A percentile compares a stretch with the other conserved stretches of the same genome.
Conservation (phyloP, 305 asterid species). For the Caryopteris hybrid region DNA sequence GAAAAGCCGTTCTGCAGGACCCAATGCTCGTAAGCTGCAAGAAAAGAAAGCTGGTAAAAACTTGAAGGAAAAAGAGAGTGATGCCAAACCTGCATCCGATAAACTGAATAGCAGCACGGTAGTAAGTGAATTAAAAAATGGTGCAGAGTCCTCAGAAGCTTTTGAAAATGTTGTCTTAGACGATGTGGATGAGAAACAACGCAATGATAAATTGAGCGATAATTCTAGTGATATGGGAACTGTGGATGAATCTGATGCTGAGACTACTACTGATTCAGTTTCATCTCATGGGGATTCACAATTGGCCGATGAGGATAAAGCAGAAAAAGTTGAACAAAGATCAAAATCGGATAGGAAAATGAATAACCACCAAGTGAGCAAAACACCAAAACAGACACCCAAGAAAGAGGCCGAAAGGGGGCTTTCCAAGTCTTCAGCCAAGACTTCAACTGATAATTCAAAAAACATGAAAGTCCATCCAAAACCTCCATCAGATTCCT, state of each 20-base stretch:
- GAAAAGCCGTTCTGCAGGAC: conserved; percentile 36
- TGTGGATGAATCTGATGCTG: conserved; percentile 72
- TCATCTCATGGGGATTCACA: conserved; percentile 67
- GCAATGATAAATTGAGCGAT: conserved; percentile 32
- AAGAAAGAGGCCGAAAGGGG: conserved; percentile 37
- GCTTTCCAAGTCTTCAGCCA: conserved; percentile 28
- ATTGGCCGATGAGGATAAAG: conserved; percentile 55
- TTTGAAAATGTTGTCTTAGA: conserved; percentile 46
- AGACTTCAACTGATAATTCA: conserved; percentile 36
- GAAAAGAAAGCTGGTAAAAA: conserved; percentile 44
- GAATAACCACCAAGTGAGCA: conserved; percentile 19
- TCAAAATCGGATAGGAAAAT: conserved; percentile 37
- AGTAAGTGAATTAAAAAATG: conserved; percentile 43
- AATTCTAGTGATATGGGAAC: conserved; percentile 55
- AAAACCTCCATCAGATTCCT: conserved; percentile 49
- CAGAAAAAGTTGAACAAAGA: conserved; percentile 41
- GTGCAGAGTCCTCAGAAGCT: conserved; percentile 49
- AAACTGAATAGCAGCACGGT: conserved; percentile 26
- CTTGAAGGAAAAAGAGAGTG: conserved; percentile 46
- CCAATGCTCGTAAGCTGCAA: conserved; percentile 47
- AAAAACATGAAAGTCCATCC: conserved; percentile 64
- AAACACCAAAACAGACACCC: conserved; percentile 37
- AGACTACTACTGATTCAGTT: conserved; percentile 59
- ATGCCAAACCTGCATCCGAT: conserved; percentile 36
- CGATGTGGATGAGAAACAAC: conserved; percentile 47